Evolutionary conservation across 768 basidiomycete genomes (phyloP).

Genomic region (Austroboletus festivus): DNA sequence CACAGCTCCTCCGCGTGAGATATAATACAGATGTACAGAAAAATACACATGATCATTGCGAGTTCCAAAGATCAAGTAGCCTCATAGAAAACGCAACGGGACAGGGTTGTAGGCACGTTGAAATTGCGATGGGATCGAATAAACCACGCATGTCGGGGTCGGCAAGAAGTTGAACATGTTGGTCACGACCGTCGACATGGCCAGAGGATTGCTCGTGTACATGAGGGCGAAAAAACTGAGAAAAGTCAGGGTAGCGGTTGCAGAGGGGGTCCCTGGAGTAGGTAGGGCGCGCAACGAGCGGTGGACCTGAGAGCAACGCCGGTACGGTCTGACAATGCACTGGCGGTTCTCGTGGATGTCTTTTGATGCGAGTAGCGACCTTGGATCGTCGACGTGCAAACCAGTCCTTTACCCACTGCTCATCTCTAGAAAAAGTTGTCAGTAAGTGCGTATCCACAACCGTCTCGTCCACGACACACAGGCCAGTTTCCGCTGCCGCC

Average conservation of each 20-base stretch:
- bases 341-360: neutral
- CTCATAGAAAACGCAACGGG: conserved; percentile 22
- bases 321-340: neutral
- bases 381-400: conserved; percentile 29
- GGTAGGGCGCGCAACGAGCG: conserved; percentile 1
- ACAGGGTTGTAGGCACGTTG: conserved; percentile 5
- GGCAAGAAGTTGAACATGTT: no score
- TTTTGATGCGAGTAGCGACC: conserved; percentile 11
- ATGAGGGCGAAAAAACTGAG: conserved; percentile 27
- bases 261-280: conserved; percentile 33
- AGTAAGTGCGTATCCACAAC: conserved; percentile 6
- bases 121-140: neutral
- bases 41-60: neutral
- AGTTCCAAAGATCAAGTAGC: conserved; percentile 14
- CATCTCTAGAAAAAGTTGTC: conserved; percentile 16
- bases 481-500: conserved; percentile 26
- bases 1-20: neutral
- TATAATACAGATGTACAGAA: neutral
- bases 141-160: neutral
- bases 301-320: conserved; percentile 7
- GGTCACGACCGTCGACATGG: no score
- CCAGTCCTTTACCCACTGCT: conserved; percentile 30
- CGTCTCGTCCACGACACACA: conserved; percentile 24
- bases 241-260: conserved; percentile 33
- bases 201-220: conserved; percentile 9